Base-by-base conservation (phyloP, 2,329 filamentous ascomycete genomes). In the Incumbomyces lentus region DNA sequence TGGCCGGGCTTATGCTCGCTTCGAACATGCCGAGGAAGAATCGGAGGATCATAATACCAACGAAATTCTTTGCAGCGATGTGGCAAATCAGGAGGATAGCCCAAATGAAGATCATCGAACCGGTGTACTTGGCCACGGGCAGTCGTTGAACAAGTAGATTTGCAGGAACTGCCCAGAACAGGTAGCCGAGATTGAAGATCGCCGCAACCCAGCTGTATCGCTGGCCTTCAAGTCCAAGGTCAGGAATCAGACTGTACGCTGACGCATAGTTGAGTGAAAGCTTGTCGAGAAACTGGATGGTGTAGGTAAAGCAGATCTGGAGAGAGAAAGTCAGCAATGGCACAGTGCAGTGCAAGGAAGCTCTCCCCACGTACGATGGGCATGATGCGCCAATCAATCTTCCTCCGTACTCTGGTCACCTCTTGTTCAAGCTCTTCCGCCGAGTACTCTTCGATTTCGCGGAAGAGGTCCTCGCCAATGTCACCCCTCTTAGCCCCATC, bases 321-420 rank as follows among this genome's bases (percentile, higher is more conserved):
- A 26, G 26, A 6, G 14, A 10, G 10, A 13, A 7, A 11, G 26
- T 13, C 18, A 10, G 5, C 4, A 11, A 5, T 26, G 8, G 22
- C 12, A 29, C 6, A 44, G 39, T 8, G 16, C 22, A 30, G 22
- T 12, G 17, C 22, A 8, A 26, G 22, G 8, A 26, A n/a, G 13
- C 14, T 22, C n/a, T n/a, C n/a, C n/a, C 8, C 11, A 52, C 58
- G 41, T 47, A 70, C 67, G 54, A 71, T 68, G 6, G 69, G 69
- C 62, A 72, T 64, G 32, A 72, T 67, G 11, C 70, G 62, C 62
- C 63, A 66, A 48, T 72, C 69, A 14, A 72, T 62, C 51, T 71
- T 68, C 40, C 61, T 59, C 22, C 68, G 52, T 3, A 72, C 68
- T 13, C 62, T 51, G 13, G 62, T 62, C 3, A 67, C 60, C 50